Percentiles rank a stretch among this genome's conserved stretches.
Conservation (phyloP, 768 basidiomycete species). For the Russula vinacea region DNA sequence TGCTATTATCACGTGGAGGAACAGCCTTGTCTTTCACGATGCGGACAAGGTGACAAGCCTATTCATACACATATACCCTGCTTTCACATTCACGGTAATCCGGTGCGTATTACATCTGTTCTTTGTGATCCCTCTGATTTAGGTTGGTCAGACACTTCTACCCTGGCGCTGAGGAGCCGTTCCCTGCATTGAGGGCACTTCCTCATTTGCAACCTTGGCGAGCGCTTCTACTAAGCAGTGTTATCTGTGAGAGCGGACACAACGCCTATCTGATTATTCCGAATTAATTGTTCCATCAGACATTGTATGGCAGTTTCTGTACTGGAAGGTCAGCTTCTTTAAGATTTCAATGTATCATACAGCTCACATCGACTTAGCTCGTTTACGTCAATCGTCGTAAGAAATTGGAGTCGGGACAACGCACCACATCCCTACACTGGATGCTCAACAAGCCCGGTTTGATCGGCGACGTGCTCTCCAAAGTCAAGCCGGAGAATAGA, state of each 20-base stretch:
- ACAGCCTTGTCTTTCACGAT: slow-evolving; percentile 97
- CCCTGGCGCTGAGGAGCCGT: slow-evolving; percentile 70
- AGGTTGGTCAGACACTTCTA: slow-evolving; percentile 71
- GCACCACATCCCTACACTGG: slow-evolving; percentile 86
- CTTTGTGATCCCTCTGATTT: neutral
- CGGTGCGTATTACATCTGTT: slow-evolving; percentile 47
- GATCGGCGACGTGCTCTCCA: slow-evolving; percentile 69
- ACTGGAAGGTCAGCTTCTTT: slow-evolving; percentile 72
- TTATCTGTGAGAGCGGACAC: slow-evolving; percentile 65
- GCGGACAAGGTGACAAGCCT: slow-evolving; percentile 93
- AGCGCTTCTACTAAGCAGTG: slow-evolving; percentile 75
- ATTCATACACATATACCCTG: slow-evolving; percentile 92
- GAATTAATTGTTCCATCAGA: slow-evolving; percentile 46
- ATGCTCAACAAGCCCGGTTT: slow-evolving; percentile 82
- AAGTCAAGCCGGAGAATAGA: slow-evolving; percentile 58
- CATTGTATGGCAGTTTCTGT: slow-evolving; percentile 86
- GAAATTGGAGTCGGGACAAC: slow-evolving; percentile 89
- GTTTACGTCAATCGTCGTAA: slow-evolving; percentile 81
- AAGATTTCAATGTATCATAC: neutral
- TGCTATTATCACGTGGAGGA: slow-evolving; percentile 97
- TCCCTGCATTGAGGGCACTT: slow-evolving; percentile 78
- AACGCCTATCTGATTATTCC: slow-evolving; percentile 19
- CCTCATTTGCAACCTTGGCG: slow-evolving; percentile 64
- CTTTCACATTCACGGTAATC: slow-evolving; percentile 88
- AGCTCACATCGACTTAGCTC: slow-evolving; percentile 47